phyloP scores from a whole-genome alignment of 2,329 filamentous ascomycete genomes.

The Diaporthe sp. region DNA sequence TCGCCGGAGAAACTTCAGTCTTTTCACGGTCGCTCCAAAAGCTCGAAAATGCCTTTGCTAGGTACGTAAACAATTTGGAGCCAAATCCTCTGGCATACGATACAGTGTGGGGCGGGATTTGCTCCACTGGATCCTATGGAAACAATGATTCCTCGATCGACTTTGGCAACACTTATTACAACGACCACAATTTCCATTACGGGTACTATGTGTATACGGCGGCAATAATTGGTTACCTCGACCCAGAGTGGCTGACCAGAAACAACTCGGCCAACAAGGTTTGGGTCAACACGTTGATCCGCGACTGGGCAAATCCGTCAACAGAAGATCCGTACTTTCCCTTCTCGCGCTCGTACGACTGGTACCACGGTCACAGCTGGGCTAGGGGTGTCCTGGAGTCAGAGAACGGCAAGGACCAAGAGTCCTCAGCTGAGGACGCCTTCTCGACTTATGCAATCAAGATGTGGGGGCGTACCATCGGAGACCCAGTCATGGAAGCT shows the following conservation, averaged over 20 bases:
- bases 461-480: constrained; percentile 44
- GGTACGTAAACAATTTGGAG: background rate
- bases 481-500: constrained; percentile 43
- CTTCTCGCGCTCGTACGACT: constrained; percentile 45
- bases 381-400: constrained; percentile 45
- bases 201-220: constrained; percentile 44
- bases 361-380: constrained; percentile 47
- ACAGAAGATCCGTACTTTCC: constrained; percentile 46
- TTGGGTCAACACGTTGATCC: constrained; percentile 26
- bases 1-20: background rate
- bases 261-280: background rate
- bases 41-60: background rate
- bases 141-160: constrained; percentile 41
- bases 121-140: constrained; percentile 42
- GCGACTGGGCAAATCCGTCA: constrained; percentile 46
- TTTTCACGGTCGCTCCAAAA: background rate
- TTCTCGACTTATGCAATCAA: constrained; percentile 45
- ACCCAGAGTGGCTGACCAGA: constrained; percentile 40
- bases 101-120: constrained; percentile 44
- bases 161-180: constrained; percentile 47
- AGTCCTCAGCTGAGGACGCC: constrained; percentile 45
- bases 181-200: constrained; percentile 49
- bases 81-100: constrained; percentile 41
- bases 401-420: constrained; percentile 46
- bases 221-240: constrained; percentile 45